Conservation (phyloP, 1,139 yeast genomes). For the Geotrichum klebahnii region DNA sequence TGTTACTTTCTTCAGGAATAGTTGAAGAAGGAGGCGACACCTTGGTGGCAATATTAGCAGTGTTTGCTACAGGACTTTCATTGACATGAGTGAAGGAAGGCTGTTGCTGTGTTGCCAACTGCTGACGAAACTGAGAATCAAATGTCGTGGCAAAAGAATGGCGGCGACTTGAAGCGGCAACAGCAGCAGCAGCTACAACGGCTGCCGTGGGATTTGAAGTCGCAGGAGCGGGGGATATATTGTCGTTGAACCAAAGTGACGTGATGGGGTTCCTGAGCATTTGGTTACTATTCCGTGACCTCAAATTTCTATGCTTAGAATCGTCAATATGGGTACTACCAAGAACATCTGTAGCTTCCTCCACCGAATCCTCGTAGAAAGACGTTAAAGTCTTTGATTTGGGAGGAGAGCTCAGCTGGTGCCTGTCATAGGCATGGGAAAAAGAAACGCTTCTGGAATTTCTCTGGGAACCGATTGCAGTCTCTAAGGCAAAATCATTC, state of each 20-base stretch:
- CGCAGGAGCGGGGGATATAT: background rate
- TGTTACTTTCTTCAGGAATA: conserved; percentile 1
- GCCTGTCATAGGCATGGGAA: conserved; percentile 11
- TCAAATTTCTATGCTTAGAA: background rate
- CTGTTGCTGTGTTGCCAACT: background rate
- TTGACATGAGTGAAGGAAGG: conserved; percentile 1
- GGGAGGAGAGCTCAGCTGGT: conserved; percentile 8
- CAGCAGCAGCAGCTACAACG: conserved; percentile 15
- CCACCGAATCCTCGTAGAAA: conserved; percentile 9
- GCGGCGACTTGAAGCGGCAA: conserved; percentile 11
- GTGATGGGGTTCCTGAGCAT: conserved; percentile 5
- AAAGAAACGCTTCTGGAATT: conserved; percentile 18
- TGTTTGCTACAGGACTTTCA: background rate
- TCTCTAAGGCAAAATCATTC: conserved; percentile 7
- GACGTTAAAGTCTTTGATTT: conserved; percentile 2
- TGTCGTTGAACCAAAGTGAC: conserved; percentile 17
- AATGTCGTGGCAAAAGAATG: conserved; percentile 19
- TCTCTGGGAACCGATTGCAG: conserved; percentile 14
- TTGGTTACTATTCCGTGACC: conserved; percentile 11
- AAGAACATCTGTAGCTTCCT: conserved; percentile 10
- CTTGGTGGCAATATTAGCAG: conserved; percentile 3
- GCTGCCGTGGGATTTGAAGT: conserved; percentile 7
- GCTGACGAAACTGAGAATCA: conserved; percentile 2
- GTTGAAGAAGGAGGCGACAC: conserved; percentile 6
- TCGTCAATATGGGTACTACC: conserved; percentile 10